phyloP scores from a whole-genome alignment of 2,329 filamentous ascomycete species.

The Bisporella sp. region DNA sequence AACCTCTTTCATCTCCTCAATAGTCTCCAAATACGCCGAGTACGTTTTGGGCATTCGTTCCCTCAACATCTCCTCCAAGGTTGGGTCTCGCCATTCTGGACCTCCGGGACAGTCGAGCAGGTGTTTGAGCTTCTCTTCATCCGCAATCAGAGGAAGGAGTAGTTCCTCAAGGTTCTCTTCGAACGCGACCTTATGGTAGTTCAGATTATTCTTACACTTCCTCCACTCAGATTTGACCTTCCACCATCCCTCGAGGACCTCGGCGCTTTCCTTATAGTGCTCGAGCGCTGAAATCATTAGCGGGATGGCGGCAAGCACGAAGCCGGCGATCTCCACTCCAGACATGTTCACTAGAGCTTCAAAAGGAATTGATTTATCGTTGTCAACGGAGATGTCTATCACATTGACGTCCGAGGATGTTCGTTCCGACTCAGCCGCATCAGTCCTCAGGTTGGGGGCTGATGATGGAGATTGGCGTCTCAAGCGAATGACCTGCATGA shows the following conservation, averaged over 20 bases:
- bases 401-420: background rate
- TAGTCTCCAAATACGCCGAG: constrained; percentile 10
- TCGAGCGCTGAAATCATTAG: constrained; percentile 12
- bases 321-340: constrained; percentile 10
- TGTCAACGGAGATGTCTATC: background rate
- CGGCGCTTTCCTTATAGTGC: constrained; percentile 10
- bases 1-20: constrained; percentile 8
- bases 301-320: constrained; percentile 12
- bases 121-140: constrained; percentile 6
- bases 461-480: background rate
- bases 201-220: constrained; percentile 11
- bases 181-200: constrained; percentile 9
- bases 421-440: background rate
- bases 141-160: constrained; percentile 12
- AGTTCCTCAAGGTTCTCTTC: constrained; percentile 10
- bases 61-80: constrained; percentile 5
- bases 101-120: constrained; percentile 9
- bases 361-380: background rate
- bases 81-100: constrained; percentile 7
- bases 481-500: background rate
- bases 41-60: constrained; percentile 12
- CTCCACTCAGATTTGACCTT: constrained; percentile 10
- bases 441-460: background rate
- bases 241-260: constrained; percentile 12
- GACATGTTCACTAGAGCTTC: constrained; percentile 2